Base-by-base conservation (phyloP, 1,139 yeast species). In the Sugiyamaella sp. region DNA sequence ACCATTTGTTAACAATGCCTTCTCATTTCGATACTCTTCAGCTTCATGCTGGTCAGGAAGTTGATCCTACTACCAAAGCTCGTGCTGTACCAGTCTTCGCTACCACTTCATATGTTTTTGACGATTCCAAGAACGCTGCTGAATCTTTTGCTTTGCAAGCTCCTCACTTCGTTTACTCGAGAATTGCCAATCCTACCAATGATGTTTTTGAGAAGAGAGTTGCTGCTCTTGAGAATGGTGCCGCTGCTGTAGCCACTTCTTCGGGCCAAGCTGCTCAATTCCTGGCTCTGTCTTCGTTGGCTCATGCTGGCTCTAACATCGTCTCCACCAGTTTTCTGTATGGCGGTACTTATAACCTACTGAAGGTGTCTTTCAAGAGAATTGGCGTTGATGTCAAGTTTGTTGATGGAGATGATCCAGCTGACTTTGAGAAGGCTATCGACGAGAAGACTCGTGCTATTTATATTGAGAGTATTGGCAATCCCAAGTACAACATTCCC, bases 181-280 rank as follows among this genome's bases (percentile, higher is more conserved):
- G 99, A 71, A 80, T 93, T 64, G 85, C 81, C 81, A 93, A 93
- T 76, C 99, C 99, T 58, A 93, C 99, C 60, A 85, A 80, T 56
- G 95, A 86, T 63, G 93, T 87, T 25, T 86, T 93, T 61, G 99
- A 93, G 73, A 82, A 88, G 70, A 82, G 99, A 74, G 79, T 93
- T 54, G 95, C 97, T 55, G 95, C 96, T 49, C 80, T 93, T 59
- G 99, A 93, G 74, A 86, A 87, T 56, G 99, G 98, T 66, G 84
- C 84, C 53, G 96, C 86, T 59, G 98, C 96, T 2, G 74, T 91
- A 57, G 95, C 96, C n/a, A 85, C 86, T 33, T 73, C 96, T 27
- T 90, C 97, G 10, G 98, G 99, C 58, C 97, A 90, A 74, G 93
- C 97, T 52, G 97, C 98, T 38, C 97, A 90, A 71, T 81, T 89